A percentile compares a stretch with the other conserved stretches of the same genome.
These are phyloP conservation scores for Leptodontidium sp. DNA, from an alignment of 2,329 filamentous ascomycete genomes.

Conservation along the genomic window DNA sequence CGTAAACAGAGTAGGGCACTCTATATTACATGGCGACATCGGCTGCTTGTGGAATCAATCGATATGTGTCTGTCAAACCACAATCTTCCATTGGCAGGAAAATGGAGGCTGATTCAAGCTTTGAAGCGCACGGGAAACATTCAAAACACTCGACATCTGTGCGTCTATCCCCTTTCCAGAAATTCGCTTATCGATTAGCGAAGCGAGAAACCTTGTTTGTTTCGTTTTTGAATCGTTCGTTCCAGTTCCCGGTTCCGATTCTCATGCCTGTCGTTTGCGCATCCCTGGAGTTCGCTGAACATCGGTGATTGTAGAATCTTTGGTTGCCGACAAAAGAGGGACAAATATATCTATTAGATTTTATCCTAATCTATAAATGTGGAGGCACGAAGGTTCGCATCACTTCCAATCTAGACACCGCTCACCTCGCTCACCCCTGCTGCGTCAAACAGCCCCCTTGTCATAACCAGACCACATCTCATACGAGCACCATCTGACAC, in stretches of 20 bases:
- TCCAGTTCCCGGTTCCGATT: neutral
- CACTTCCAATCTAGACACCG: no score
- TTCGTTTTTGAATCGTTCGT: constrained; percentile 10
- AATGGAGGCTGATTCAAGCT: neutral
- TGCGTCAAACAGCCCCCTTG: no score
- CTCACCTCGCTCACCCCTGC: no score
- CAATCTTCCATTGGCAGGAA: neutral
- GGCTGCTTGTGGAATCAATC: neutral
- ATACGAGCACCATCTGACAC: no score
- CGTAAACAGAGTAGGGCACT: neutral
- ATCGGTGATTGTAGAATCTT: no score
- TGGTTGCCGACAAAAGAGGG: no score
- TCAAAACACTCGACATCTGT: neutral
- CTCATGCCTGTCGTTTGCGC: neutral
- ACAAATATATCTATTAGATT: no score
- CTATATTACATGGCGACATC: neutral
- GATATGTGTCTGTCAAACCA: neutral
- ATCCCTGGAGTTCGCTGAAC: no score
- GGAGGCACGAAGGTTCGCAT: no score
- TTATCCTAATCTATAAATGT: no score
- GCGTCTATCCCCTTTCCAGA: neutral
- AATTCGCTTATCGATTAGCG: neutral
- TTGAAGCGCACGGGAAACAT: neutral
- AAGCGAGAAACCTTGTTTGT: constrained; percentile 16
- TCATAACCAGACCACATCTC: no score